Evolutionary conservation across 2,329 filamentous ascomycete genomes (phyloP).

Genomic region (Aspergillus sp.): DNA sequence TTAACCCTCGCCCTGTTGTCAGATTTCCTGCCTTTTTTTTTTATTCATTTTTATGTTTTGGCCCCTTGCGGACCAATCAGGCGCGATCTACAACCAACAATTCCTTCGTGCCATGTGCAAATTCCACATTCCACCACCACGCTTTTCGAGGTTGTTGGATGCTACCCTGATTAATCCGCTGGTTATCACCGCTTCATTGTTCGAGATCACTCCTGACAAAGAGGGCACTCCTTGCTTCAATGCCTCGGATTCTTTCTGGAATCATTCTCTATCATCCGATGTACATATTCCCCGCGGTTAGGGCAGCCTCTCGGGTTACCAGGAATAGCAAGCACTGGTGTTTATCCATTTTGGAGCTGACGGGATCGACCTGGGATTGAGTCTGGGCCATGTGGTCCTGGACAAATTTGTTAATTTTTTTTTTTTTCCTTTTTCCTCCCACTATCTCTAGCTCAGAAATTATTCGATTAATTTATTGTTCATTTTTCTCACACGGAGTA

Average conservation of each 20-base stretch:
- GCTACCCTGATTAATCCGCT: not conserved
- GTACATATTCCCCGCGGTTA: not conserved
- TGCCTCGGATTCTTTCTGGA: not conserved
- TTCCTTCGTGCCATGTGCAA: not conserved
- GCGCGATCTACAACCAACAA: not conserved
- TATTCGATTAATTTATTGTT: not conserved
- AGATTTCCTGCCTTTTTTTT: not conserved
- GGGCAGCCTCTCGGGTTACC: not conserved
- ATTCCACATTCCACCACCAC: not conserved
- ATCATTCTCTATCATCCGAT: not conserved
- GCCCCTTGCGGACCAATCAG: not conserved
- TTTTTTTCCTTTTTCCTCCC: not conserved
- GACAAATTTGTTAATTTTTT: not conserved
- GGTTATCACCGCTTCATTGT: not conserved
- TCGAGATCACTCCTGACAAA: not conserved
- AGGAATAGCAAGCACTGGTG: not conserved
- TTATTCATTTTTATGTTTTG: not conserved
- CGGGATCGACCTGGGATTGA: constrained; percentile 4
- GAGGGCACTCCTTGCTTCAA: no score
- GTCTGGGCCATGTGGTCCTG: constrained; percentile 5
- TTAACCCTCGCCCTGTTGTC: not conserved
- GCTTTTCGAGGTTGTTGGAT: not conserved
- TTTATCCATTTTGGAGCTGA: not conserved
- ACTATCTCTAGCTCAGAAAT: not conserved
- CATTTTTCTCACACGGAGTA: not conserved